Conservation (phyloP, 2,329 filamentous ascomycete species). For the Pseudopyricularia cyperi region DNA sequence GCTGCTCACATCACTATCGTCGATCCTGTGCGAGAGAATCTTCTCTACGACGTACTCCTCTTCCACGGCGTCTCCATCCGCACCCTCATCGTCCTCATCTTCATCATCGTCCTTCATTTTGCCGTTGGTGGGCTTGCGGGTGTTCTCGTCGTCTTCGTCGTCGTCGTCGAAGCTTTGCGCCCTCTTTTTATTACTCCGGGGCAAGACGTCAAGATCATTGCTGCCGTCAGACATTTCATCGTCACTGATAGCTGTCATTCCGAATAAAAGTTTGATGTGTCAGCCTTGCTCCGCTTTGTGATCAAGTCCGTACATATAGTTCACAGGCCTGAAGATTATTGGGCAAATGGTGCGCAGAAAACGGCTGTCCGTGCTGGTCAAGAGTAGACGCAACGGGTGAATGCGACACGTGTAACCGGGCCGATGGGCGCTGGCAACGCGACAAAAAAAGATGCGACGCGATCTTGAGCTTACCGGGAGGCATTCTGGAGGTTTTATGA, state of each 20-base stretch:
- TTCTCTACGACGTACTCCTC: slow-evolving; percentile 55
- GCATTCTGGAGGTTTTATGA: background rate
- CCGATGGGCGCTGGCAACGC: background rate
- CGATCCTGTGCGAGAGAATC: slow-evolving; percentile 53
- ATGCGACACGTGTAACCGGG: background rate
- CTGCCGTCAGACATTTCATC: slow-evolving; percentile 23
- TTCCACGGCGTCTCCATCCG: slow-evolving; percentile 30
- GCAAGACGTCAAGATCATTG: slow-evolving; percentile 11
- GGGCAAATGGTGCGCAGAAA: too few species aligned
- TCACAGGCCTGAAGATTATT: too few species aligned
- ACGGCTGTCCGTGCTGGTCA: too few species aligned
- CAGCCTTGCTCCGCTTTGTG: too few species aligned
- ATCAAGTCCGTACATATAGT: too few species aligned
- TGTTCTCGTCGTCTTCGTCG: slow-evolving; percentile 6
- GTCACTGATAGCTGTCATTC: slow-evolving; percentile 24
- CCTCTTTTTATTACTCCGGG: slow-evolving; percentile 7
- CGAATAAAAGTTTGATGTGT: background rate
- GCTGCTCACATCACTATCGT: slow-evolving; percentile 29
- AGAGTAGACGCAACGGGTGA: too few species aligned
- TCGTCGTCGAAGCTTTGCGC: slow-evolving; percentile 23
- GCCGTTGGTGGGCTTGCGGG: slow-evolving; percentile 11
- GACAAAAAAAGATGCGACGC: too few species aligned
- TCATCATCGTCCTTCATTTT: slow-evolving; percentile 20
- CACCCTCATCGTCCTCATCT: slow-evolving; percentile 20
- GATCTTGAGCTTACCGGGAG: background rate